Evolutionary conservation across 2,329 filamentous ascomycete genomes (phyloP).

Genomic region (Xylariaceae sp.): DNA sequence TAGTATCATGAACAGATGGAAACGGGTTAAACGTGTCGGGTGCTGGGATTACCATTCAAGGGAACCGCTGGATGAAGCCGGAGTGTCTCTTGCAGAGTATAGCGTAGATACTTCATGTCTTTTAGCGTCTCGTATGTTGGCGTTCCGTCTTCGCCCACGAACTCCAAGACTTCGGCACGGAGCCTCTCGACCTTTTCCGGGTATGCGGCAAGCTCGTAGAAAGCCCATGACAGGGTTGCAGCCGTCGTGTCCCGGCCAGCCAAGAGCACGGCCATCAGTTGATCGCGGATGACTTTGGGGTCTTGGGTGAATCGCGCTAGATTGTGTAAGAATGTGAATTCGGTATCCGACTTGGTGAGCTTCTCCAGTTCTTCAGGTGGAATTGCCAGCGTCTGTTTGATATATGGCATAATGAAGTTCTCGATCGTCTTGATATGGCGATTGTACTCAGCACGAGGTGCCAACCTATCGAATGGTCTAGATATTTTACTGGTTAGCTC

Average conservation of each 20-base stretch:
- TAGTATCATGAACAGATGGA: background rate
- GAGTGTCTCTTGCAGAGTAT: slow-evolving; percentile 41
- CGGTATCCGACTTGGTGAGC: slow-evolving; percentile 68
- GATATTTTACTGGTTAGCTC: background rate
- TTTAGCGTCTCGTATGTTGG: slow-evolving; percentile 70
- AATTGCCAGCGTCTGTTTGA: slow-evolving; percentile 68
- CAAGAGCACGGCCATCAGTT: slow-evolving; percentile 73
- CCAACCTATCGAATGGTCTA: slow-evolving; percentile 63
- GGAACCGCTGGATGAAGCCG: slow-evolving; percentile 55
- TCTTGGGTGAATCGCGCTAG: slow-evolving; percentile 72
- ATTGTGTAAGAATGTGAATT: slow-evolving; percentile 78
- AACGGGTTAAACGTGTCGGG: background rate
- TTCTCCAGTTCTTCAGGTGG: slow-evolving; percentile 69
- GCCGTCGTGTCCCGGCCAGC: slow-evolving; percentile 76
- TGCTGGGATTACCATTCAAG: slow-evolving; percentile 43
- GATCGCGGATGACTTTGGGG: slow-evolving; percentile 70
- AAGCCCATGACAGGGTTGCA: slow-evolving; percentile 67
- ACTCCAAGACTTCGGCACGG: slow-evolving; percentile 63
- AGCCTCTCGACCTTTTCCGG: slow-evolving; percentile 64
- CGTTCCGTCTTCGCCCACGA: slow-evolving; percentile 55
- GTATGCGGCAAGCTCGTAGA: slow-evolving; percentile 69
- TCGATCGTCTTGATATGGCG: slow-evolving; percentile 68
- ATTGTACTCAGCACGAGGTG: slow-evolving; percentile 66
- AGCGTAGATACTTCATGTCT: slow-evolving; percentile 69
- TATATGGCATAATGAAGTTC: slow-evolving; percentile 72